Conservation (phyloP, 805 yeast species). For the Sungouiella thailandica region DNA sequence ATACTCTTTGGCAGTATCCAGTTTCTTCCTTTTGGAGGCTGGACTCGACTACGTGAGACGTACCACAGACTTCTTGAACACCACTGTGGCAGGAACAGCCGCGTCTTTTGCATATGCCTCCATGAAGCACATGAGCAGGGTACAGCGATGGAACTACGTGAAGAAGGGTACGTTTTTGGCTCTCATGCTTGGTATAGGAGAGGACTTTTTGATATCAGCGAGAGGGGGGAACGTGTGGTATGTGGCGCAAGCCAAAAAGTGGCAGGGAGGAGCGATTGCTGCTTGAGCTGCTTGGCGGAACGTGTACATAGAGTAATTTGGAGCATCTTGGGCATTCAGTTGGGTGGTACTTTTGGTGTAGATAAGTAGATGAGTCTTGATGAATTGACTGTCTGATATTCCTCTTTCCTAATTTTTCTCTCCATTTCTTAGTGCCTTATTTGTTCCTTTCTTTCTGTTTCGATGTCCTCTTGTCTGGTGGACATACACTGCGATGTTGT, state of each 20-base stretch:
- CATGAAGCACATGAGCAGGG: conserved; percentile 35
- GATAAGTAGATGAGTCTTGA: conserved; percentile 5
- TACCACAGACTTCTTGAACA: conserved; percentile 55
- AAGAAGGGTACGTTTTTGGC: conserved; percentile 58
- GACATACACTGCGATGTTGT: no score
- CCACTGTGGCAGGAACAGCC: conserved; percentile 51
- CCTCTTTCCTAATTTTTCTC: no score
- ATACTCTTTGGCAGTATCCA: conserved; percentile 40
- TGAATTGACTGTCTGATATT: no score
- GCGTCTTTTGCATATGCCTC: conserved; percentile 51
- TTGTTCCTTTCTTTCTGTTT: no score
- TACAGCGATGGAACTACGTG: conserved; percentile 40
- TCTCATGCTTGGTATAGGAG: conserved; percentile 53
- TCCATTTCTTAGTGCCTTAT: no score
- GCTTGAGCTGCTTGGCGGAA: no score
- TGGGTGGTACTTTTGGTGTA: no score
- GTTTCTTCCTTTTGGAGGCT: conserved; percentile 60
- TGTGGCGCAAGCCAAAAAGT: no score
- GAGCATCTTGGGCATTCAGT: no score
- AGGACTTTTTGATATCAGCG: conserved; percentile 54
- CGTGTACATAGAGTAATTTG: no score
- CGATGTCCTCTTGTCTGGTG: no score
- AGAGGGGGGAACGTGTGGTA: conserved; percentile 72
- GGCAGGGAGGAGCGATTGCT: background rate
- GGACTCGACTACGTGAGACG: conserved; percentile 47